Base-by-base conservation (phyloP, 768 basidiomycete genomes). In the Pholiota conissans region DNA sequence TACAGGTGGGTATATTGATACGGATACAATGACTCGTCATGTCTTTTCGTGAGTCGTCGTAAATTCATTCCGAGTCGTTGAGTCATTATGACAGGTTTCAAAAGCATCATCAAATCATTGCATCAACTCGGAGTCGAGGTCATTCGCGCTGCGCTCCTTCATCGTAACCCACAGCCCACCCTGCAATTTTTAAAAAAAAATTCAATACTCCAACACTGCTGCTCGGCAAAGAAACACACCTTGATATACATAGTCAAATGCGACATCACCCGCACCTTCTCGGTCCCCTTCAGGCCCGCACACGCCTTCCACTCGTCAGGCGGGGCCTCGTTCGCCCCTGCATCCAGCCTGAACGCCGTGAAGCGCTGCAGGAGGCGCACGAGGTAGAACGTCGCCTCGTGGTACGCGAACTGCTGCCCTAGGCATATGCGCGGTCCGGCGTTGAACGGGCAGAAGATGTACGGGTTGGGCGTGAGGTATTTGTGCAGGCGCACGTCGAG, bases 371-470 rank as follows among this genome's bases (percentile, higher is more conserved):
- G 63, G 0, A 84, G 67, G 5, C 81, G 79, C 40, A 83, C 69
- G 52, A 84, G 72, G 69, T 85, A 79, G 68, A 84, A 88, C 2
- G 85, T 84, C 6, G 78, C 69, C 63, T 87, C 85, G 58, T 86
- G 77, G 69, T 89, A 88, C 8, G 86, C 87, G 63, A 86, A 86
- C 80, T 73, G 71, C 56, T 73, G 71, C 8, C 71, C 86, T 8
- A 86, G 75, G 55, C 86, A 87, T 58, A 85, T 84, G 9, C 87
- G 75, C 5, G 86, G 87, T 1, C 84, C 87, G 0, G 84, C 85
- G 57, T 86, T 86, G 72, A 88, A 88, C 0, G 87, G 86, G 5
- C 84, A 70, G 68, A 88, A 89, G 59, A 90, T 88, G 74, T 82
- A 86, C 0, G 86, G 85, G 58, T 87, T 87, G 1, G 78, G 75